Percentiles rank a stretch among this genome's conserved stretches.
phyloP scores from a whole-genome alignment of 1,284 basidiomycete species.

The Trichosporon coremiiforme region DNA sequence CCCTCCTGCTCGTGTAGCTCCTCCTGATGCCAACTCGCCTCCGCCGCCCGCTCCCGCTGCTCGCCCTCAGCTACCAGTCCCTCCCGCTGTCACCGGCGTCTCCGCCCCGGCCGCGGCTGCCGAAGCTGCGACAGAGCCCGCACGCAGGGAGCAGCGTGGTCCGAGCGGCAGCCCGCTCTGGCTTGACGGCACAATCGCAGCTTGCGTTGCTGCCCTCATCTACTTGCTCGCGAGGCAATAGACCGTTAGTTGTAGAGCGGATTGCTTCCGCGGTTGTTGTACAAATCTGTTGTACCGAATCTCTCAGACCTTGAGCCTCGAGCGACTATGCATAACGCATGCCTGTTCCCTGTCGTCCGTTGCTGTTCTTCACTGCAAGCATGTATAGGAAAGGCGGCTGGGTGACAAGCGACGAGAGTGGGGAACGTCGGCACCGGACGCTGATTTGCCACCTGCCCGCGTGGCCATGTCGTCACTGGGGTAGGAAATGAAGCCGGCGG shows the following conservation, averaged over 20 bases:
- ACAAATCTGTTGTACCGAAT: neutral
- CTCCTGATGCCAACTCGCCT: neutral
- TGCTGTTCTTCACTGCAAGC: neutral
- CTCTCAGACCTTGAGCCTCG: too few relatives aligned
- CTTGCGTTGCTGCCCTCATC: slow-evolving; percentile 49
- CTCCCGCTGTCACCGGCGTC: neutral
- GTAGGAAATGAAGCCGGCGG: slow-evolving; percentile 1
- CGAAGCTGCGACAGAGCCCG: neutral
- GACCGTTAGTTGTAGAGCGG: neutral
- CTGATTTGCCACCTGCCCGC: slow-evolving; percentile 12
- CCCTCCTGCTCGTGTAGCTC: slow-evolving; percentile 2
- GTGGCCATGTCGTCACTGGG: slow-evolving; percentile 6
- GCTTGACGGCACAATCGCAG: slow-evolving; percentile 32
- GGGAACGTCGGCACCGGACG: neutral
- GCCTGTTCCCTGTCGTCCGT: neutral
- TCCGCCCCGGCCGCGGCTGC: neutral
- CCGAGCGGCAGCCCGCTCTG: slow-evolving; percentile 22
- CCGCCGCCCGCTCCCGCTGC: slow-evolving; percentile 17
- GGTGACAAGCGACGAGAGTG: neutral
- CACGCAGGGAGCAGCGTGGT: neutral
- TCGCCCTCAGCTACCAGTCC: neutral
- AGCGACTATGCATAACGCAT: neutral
- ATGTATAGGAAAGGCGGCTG: neutral
- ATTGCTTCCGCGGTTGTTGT: slow-evolving; percentile 8
- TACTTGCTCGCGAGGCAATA: slow-evolving; percentile 23